Evolutionary conservation across 768 basidiomycete genomes (phyloP), one percentile per base, ranked within the genome.

Genomic region (Coprinopsis marcescibilis): DNA sequence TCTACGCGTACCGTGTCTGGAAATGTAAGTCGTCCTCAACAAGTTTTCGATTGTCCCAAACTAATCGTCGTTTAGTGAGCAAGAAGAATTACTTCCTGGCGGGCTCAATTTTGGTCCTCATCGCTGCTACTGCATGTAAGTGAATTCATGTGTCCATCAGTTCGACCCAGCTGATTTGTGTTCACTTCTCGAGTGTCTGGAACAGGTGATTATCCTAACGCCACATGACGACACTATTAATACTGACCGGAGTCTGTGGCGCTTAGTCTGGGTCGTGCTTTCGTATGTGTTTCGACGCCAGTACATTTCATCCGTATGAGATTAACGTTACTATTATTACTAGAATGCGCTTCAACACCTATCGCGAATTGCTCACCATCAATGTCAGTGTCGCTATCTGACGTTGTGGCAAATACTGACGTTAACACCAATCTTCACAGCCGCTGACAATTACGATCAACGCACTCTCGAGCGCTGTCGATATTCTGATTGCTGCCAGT

Each of bases 381-480:
- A 63, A 63, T 45, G 73, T 72, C 36, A 21, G 65, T 55, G 23
- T 13, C 32, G 13, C 21, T 20, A 19, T 26, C 19, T 24, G 13
- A 14, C 10, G 24, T 3, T 39, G n/a, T n/a, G n/a, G 19, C 2
- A 2, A 11, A 3, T 45, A 13, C 35, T 29, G 21, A 33, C 14
- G 48, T 14, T 43, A 36, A 27, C n/a, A n/a, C 25, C 21, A 23
- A 5, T 11, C 6, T n/a, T 27, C 30, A 11, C 26, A 75, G 72
- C 65, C 67, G 3, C 57, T 80, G 30, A 72, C 77, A 0, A 73
- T 73, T 37, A 61, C 75, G 2, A 70, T 81, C 52, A 80, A 80
- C 51, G 76, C 66, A 0, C 57, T 74, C 3, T 69, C 76, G 2
- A 71, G 75, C 0, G 61, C 62, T 8, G 68, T 68, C 1, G 79